phyloP scores from a whole-genome alignment of 148 eudicot genomes.

The Vaccinium corymbosum region DNA sequence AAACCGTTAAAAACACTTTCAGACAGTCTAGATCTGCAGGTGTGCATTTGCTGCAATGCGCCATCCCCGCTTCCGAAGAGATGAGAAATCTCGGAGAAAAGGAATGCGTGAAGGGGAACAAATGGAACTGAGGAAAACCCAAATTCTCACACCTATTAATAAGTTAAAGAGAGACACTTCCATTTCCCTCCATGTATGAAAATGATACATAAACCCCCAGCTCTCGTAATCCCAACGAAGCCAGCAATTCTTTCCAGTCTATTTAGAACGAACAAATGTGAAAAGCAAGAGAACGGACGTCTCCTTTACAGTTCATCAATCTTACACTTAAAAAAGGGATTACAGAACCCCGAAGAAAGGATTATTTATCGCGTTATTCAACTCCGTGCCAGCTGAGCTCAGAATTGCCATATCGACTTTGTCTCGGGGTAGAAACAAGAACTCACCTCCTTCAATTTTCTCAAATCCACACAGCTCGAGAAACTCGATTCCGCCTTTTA shows the following conservation, averaged over 20 bases:
- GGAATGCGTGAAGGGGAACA: not conserved
- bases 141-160: not conserved
- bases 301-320: slow-evolving; percentile 8
- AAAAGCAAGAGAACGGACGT: not conserved
- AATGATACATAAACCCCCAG: not conserved
- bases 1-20: too few species aligned
- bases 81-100: not conserved
- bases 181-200: slow-evolving; percentile 1
- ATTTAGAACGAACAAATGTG: not conserved
- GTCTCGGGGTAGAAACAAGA: slow-evolving; percentile 75
- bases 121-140: not conserved
- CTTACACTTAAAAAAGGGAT: slow-evolving; percentile 7
- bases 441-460: slow-evolving; percentile 82
- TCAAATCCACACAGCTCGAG: slow-evolving; percentile 90
- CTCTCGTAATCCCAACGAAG: not conserved
- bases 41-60: too few species aligned
- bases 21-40: too few species aligned
- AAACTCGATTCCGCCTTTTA: slow-evolving; percentile 89
- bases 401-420: slow-evolving; percentile 68
- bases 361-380: slow-evolving; percentile 84
- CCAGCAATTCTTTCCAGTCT: not conserved
- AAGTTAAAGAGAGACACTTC: not conserved
- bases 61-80: too few species aligned
- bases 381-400: slow-evolving; percentile 81
- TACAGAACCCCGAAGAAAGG: slow-evolving; percentile 92